Percentiles rank a stretch among this genome's conserved stretches.
phyloP scores from a whole-genome alignment of 495 filamentous ascomycete genomes.

The Penicillium pulvis region DNA sequence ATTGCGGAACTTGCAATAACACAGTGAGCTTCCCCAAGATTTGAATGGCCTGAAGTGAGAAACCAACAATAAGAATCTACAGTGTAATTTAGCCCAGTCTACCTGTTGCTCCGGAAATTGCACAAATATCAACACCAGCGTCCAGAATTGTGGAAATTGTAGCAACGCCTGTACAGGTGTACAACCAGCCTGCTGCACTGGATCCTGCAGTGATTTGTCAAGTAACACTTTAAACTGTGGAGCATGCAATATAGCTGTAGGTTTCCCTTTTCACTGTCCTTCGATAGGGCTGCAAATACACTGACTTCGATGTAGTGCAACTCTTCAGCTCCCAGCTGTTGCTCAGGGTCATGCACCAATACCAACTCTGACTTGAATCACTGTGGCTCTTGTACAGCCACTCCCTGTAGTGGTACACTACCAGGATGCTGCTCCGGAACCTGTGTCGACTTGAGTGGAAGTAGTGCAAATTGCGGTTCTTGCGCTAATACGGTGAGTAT shows the following conservation, averaged over 20 bases:
- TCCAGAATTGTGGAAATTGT: constrained; percentile 6
- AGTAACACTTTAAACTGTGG: constrained; percentile 3
- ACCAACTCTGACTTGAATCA: background rate
- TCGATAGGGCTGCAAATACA: background rate
- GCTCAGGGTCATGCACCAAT: constrained; percentile 6
- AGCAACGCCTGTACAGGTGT: background rate
- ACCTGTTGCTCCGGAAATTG: constrained; percentile 12
- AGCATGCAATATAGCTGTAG: constrained; percentile 2
- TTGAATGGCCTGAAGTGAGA: background rate
- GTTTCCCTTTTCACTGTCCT: background rate
- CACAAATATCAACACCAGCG: constrained; percentile 5
- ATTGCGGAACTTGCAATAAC: constrained; percentile 10
- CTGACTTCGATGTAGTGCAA: constrained; percentile 4
- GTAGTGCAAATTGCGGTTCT: background rate
- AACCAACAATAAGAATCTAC: background rate
- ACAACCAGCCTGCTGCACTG: constrained; percentile 2
- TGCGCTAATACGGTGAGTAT: background rate
- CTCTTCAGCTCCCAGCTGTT: constrained; percentile 1
- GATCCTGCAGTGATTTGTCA: background rate
- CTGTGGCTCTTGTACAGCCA: constrained; percentile 1
- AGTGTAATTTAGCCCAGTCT: background rate
- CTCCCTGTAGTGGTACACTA: background rate
- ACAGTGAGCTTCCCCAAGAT: background rate
- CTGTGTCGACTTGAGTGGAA: constrained; percentile 1
- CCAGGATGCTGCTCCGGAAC: constrained; percentile 2